Conservation (phyloP, 2,329 filamentous ascomycete species). For the Drechslerella dactyloides region DNA sequence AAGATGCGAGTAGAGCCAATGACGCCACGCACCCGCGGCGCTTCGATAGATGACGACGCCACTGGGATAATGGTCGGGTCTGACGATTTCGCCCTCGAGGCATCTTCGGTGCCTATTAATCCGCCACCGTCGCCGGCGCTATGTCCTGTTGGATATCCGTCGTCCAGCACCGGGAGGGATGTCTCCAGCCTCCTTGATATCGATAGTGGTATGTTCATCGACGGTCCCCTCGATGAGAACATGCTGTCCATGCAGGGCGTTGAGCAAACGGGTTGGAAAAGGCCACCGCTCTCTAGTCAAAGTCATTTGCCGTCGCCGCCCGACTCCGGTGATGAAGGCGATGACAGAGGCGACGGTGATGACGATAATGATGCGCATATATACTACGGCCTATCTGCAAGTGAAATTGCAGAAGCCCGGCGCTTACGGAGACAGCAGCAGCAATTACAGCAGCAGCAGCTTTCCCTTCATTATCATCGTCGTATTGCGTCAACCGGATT, state of each 20-base stretch:
- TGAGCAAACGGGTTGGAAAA: slow-evolving; percentile 12
- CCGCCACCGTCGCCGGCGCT: slow-evolving; percentile 49
- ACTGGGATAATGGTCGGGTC: neutral
- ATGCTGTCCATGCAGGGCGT: slow-evolving; percentile 9
- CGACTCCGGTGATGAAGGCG: slow-evolving; percentile 22
- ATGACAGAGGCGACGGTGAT: slow-evolving; percentile 11
- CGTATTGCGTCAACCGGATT: slow-evolving; percentile 42
- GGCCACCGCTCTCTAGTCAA: slow-evolving; percentile 20
- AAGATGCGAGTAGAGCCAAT: slow-evolving; percentile 26
- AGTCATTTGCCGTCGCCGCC: slow-evolving; percentile 28
- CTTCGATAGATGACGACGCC: slow-evolving; percentile 34
- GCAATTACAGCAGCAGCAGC: slow-evolving; percentile 19
- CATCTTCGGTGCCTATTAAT: slow-evolving; percentile 28
- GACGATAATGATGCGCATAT: slow-evolving; percentile 8
- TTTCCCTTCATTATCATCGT: slow-evolving; percentile 28
- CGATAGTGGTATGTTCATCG: too few relatives aligned
- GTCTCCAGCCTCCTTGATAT: neutral
- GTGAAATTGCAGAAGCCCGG: slow-evolving; percentile 39
- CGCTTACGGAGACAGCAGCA: slow-evolving; percentile 36
- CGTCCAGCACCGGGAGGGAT: neutral
- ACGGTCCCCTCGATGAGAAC: neutral
- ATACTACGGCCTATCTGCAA: slow-evolving; percentile 22
- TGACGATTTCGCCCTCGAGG: slow-evolving; percentile 25
- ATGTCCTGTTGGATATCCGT: slow-evolving; percentile 11
- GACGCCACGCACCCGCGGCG: slow-evolving; percentile 29